These are phyloP conservation scores for Claviceps sp. DNA, from an alignment of 2,329 filamentous ascomycete genomes.

Conservation along the genomic window DNA sequence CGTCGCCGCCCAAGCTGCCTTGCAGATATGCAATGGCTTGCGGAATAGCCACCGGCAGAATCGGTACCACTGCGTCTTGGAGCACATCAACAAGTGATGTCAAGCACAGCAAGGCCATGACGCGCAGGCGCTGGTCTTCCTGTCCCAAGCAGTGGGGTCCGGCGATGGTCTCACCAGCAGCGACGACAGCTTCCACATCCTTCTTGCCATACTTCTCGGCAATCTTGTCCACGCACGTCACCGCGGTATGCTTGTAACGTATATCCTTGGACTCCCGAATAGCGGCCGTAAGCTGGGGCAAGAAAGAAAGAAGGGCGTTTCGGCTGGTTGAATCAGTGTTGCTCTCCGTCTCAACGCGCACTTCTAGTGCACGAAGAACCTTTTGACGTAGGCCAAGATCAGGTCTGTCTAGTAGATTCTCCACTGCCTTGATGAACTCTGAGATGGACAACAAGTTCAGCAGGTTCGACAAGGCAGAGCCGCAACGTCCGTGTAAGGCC, in stretches of 20 bases:
- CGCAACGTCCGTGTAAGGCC: slow-evolving; percentile 42
- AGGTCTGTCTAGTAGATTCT: slow-evolving; percentile 63
- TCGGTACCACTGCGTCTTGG: slow-evolving; percentile 70
- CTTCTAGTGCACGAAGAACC: slow-evolving; percentile 67
- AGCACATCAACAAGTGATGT: slow-evolving; percentile 82
- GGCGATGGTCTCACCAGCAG: slow-evolving; percentile 64
- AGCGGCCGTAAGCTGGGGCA: slow-evolving; percentile 65
- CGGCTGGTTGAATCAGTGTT: slow-evolving; percentile 56
- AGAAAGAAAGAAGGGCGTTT: slow-evolving; percentile 59
- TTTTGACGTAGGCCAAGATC: slow-evolving; percentile 65
- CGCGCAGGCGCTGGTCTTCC: slow-evolving; percentile 55
- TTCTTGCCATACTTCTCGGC: slow-evolving; percentile 92
- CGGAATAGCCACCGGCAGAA: slow-evolving; percentile 64
- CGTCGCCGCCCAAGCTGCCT: slow-evolving; percentile 40
- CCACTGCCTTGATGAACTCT: slow-evolving; percentile 81
- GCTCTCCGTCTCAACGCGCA: slow-evolving; percentile 61
- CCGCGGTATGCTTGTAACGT: slow-evolving; percentile 68
- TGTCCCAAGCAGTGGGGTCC: slow-evolving; percentile 65
- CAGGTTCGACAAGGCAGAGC: slow-evolving; percentile 63
- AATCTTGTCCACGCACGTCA: slow-evolving; percentile 85
- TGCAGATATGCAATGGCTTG: slow-evolving; percentile 59
- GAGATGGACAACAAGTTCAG: slow-evolving; percentile 72
- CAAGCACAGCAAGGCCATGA: slow-evolving; percentile 79
- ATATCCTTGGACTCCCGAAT: slow-evolving; percentile 60
- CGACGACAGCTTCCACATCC: slow-evolving; percentile 61